Evolutionary conservation across 2,329 filamentous ascomycete genomes (phyloP).

Genomic region (Aureobasidium sp.): DNA sequence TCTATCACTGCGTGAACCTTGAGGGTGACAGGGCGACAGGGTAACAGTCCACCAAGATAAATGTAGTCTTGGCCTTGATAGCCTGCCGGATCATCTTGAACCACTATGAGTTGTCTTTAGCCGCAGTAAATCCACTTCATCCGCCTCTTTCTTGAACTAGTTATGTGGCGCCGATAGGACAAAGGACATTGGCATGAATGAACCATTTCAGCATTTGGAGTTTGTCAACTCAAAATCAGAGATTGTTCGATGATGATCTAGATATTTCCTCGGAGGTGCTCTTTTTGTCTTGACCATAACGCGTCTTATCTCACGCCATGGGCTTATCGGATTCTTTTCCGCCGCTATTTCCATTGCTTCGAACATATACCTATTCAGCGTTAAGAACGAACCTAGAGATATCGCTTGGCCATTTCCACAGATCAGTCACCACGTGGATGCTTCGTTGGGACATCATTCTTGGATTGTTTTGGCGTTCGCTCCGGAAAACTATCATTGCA

Average conservation of each 20-base stretch:
- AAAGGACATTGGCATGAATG: background rate
- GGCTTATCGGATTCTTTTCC: too few relatives aligned
- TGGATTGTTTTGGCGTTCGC: background rate
- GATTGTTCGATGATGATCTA: background rate
- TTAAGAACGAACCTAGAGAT: too few relatives aligned
- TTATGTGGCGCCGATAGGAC: background rate
- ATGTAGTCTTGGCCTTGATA: background rate
- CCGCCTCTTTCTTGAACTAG: background rate
- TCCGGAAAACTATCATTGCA: background rate
- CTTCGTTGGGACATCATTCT: conserved; percentile 1
- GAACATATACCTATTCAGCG: too few relatives aligned
- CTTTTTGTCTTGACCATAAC: too few relatives aligned
- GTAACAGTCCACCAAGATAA: background rate
- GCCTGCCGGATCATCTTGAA: conserved; percentile 2
- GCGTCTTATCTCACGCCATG: too few relatives aligned
- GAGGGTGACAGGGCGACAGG: conserved; percentile 2
- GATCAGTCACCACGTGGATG: background rate
- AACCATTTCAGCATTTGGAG: too few relatives aligned
- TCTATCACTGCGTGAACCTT: too few relatives aligned
- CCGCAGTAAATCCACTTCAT: background rate
- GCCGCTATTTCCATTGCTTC: too few relatives aligned
- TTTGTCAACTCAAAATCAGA: background rate
- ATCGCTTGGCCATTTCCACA: too few relatives aligned
- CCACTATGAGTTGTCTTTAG: background rate
- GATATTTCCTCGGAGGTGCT: background rate